Conservation (phyloP, 2,329 filamentous ascomycete species). For the Pseudocercospora fijiensis region DNA sequence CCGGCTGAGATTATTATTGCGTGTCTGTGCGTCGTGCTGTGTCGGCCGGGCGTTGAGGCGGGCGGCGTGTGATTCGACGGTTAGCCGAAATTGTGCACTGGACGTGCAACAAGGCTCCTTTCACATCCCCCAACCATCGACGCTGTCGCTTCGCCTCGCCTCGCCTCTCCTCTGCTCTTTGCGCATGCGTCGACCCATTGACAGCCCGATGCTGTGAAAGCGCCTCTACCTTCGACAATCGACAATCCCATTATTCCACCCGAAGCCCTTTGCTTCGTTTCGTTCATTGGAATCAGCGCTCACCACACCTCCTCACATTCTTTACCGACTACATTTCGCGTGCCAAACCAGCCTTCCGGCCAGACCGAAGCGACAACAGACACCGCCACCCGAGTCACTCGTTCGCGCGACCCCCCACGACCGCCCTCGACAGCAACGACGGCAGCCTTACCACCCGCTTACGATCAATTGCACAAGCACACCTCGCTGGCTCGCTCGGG, state of each 20-base stretch:
- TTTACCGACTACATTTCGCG: conserved; percentile 16
- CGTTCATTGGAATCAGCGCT: conserved; percentile 21
- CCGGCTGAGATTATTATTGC: not conserved
- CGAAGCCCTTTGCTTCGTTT: conserved; percentile 19
- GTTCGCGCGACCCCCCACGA: not conserved
- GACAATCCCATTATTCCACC: conserved; percentile 22
- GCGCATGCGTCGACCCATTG: conserved; percentile 11
- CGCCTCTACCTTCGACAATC: conserved; percentile 11
- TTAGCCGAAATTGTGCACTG: conserved; percentile 8
- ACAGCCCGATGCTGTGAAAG: conserved; percentile 20
- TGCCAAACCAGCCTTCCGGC: conserved; percentile 16
- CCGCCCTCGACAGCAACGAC: conserved; percentile 8
- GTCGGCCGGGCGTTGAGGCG: not conserved
- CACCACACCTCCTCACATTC: conserved; percentile 18
- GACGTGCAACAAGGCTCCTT: conserved; percentile 7
- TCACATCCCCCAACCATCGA: conserved; percentile 5
- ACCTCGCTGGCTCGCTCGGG: conserved; percentile 7
- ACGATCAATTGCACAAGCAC: conserved; percentile 7
- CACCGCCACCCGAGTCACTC: conserved; percentile 7
- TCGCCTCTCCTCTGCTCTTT: conserved; percentile 7
- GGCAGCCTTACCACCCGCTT: not conserved
- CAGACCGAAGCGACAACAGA: conserved; percentile 9
- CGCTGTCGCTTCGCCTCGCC: not conserved
- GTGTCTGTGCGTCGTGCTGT: conserved; percentile 3
- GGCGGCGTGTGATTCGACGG: not conserved